phyloP scores from a whole-genome alignment of 495 filamentous ascomycete genomes.

The Lindgomyces ingoldianus region DNA sequence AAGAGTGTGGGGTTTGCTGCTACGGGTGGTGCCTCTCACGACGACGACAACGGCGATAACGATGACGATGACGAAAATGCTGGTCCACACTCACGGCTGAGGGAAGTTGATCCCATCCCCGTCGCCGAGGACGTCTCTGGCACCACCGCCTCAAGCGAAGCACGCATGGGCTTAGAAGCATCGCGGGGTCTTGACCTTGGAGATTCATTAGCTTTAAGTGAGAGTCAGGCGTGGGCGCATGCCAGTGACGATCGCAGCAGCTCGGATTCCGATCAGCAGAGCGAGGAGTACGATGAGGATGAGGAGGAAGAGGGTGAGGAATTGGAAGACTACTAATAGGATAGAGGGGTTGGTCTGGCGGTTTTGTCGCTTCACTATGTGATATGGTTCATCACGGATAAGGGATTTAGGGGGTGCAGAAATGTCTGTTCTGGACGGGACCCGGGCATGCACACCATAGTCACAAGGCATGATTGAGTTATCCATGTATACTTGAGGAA shows the following conservation, averaged over 20 bases:
- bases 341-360: background rate
- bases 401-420: too few species aligned
- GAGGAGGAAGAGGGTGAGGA: constrained; percentile 36
- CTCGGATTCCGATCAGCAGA: constrained; percentile 41
- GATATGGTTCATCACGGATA: background rate
- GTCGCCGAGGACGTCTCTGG: constrained; percentile 28
- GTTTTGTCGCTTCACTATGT: background rate
- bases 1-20: constrained; percentile 45
- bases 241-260: constrained; percentile 34
- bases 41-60: background rate
- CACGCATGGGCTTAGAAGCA: constrained; percentile 21
- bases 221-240: constrained; percentile 36
- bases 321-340: constrained; percentile 5
- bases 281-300: constrained; percentile 40
- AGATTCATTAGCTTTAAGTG: constrained; percentile 13
- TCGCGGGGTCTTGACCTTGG: constrained; percentile 22
- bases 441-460: too few species aligned
- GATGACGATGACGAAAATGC: constrained; percentile 30
- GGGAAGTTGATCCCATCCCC: constrained; percentile 42
- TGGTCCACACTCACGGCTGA: constrained; percentile 24
- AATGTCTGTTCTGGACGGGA: too few species aligned
- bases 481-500: too few species aligned
- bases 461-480: too few species aligned
- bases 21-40: constrained; percentile 9
- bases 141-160: constrained; percentile 8